Conservation (phyloP, 2,329 filamentous ascomycete species). For the Aspergillus piperis region DNA sequence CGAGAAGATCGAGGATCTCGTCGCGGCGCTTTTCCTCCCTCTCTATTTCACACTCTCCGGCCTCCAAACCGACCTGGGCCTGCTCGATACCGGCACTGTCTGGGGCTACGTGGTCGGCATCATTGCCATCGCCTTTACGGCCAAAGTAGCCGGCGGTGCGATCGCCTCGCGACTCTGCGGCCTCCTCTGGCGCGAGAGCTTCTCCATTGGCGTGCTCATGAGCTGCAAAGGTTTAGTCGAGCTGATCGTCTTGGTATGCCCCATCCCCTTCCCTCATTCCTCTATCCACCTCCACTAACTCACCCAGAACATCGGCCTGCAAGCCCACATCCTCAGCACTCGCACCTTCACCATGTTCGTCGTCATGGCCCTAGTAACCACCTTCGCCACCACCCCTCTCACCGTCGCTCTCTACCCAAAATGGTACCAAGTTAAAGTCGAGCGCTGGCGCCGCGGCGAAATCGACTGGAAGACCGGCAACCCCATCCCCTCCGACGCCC, state of each 20-base stretch:
- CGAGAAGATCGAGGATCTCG: slow-evolving; percentile 91
- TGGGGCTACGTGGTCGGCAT: slow-evolving; percentile 91
- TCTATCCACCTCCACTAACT: slow-evolving; percentile 4
- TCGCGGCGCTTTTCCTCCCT: slow-evolving; percentile 79
- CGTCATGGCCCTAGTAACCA: slow-evolving; percentile 88
- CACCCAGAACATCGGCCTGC: slow-evolving; percentile 71
- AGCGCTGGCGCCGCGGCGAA: slow-evolving; percentile 76
- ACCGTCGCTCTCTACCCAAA: slow-evolving; percentile 73
- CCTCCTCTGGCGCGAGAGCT: slow-evolving; percentile 85
- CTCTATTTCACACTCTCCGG: slow-evolving; percentile 94
- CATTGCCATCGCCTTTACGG: slow-evolving; percentile 76
- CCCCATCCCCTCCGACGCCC: slow-evolving; percentile 41
- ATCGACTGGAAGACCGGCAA: slow-evolving; percentile 80
- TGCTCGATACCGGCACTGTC: slow-evolving; percentile 76
- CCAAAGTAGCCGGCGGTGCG: slow-evolving; percentile 81
- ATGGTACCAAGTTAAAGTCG: slow-evolving; percentile 73
- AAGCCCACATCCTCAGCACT: slow-evolving; percentile 76
- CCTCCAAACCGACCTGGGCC: slow-evolving; percentile 80
- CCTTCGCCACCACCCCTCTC: slow-evolving; percentile 78
- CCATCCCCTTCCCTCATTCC: neutral
- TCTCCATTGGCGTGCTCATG: slow-evolving; percentile 88
- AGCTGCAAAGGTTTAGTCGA: slow-evolving; percentile 96
- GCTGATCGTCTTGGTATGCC: slow-evolving; percentile 81
- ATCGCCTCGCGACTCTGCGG: slow-evolving; percentile 74
- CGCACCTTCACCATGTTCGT: slow-evolving; percentile 92